A percentile compares a stretch with the other conserved stretches of the same genome.
phyloP scores from a whole-genome alignment of 2,329 filamentous ascomycete species.

The Aotearoamyces nothofagi region DNA sequence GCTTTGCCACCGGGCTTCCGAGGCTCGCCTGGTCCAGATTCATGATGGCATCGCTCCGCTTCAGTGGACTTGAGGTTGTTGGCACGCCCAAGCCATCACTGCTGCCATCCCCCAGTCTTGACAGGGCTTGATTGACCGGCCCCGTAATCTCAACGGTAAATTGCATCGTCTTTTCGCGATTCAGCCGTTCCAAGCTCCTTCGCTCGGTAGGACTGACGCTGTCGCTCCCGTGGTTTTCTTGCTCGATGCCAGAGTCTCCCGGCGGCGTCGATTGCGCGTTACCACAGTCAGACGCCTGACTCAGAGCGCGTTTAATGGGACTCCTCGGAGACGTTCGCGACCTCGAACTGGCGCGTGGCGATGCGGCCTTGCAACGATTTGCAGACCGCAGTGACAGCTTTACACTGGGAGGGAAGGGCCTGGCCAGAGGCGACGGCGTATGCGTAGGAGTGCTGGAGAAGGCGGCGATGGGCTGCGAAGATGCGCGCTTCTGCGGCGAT shows the following conservation, averaged over 20 bases:
- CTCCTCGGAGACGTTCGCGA: conserved; percentile 62
- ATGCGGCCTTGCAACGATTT: conserved; percentile 41
- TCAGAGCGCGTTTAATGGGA: conserved; percentile 65
- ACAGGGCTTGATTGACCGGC: conserved; percentile 32
- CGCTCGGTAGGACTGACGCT: conserved; percentile 26
- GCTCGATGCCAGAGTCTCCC: conserved; percentile 15
- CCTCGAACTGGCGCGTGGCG: conserved; percentile 41
- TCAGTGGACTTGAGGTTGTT: conserved; percentile 66
- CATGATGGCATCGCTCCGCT: conserved; percentile 84
- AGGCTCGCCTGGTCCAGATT: conserved; percentile 65
- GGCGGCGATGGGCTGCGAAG: conserved; percentile 36
- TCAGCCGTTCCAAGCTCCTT: conserved; percentile 30
- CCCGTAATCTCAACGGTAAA: conserved; percentile 36
- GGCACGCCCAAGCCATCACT: conserved; percentile 26
- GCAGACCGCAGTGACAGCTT: conserved; percentile 51
- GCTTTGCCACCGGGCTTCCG: conserved; percentile 80
- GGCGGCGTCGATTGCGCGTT: conserved; percentile 38
- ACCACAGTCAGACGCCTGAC: conserved; percentile 47
- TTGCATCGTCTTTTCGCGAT: conserved; percentile 30
- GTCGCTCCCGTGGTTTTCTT: conserved; percentile 24
- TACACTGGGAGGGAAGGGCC: conserved; percentile 49
- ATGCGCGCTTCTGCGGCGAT: conserved; percentile 27
- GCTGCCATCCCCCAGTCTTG: conserved; percentile 33
- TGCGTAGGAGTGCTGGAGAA: conserved; percentile 19
- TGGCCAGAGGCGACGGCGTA: conserved; percentile 38